Evolutionary conservation across 2,329 filamentous ascomycete genomes (phyloP).

Genomic region (Aspergillus clavatus): DNA sequence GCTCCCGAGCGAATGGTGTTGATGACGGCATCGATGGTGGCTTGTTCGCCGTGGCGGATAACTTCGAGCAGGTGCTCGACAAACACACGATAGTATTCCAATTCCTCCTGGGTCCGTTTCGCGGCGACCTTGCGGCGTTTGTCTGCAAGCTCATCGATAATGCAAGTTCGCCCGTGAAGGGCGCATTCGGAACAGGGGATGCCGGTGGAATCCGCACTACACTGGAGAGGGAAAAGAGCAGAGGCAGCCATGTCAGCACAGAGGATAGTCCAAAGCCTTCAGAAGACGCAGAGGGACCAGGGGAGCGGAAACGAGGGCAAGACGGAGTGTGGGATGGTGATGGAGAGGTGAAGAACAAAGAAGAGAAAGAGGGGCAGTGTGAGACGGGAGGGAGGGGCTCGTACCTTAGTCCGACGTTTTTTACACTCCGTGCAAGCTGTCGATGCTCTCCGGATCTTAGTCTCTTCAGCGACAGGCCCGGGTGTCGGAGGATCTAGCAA

Average conservation of each 20-base stretch:
- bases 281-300: too few species aligned
- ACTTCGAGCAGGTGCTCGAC: constrained; percentile 25
- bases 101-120: constrained; percentile 26
- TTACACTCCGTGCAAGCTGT: constrained; percentile 37
- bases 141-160: constrained; percentile 32
- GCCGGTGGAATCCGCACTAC: constrained; percentile 22
- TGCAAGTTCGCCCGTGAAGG: constrained; percentile 29
- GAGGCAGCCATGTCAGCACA: constrained; percentile 4
- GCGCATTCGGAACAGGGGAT: constrained; percentile 32
- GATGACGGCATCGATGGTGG: constrained; percentile 21
- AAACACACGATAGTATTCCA: constrained; percentile 24
- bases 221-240: constrained; percentile 21
- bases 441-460: constrained; percentile 32
- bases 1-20: constrained; percentile 24
- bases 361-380: background rate
- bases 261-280: too few species aligned
- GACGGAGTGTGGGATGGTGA: too few species aligned
- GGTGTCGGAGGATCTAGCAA: constrained; percentile 14
- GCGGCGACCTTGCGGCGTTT: constrained; percentile 34
- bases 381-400: background rate
- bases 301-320: too few species aligned
- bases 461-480: constrained; percentile 24
- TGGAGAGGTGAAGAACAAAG: background rate
- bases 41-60: constrained; percentile 20
- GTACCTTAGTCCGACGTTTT: constrained; percentile 35